phyloP scores from a whole-genome alignment of 306 rosid species.

The Argentina anserina region DNA sequence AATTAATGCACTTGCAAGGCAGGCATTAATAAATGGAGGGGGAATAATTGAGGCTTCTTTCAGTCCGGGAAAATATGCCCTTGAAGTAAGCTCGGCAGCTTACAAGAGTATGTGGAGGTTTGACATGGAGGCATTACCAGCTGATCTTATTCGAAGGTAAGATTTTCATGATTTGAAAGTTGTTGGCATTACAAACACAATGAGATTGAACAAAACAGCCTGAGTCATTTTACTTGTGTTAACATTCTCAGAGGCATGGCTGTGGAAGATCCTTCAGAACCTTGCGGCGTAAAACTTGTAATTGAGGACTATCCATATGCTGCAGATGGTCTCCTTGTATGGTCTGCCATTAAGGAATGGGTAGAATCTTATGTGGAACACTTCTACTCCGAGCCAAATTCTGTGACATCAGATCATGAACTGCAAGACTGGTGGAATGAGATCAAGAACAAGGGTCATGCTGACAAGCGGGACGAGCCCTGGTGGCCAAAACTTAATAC shows the following conservation, averaged over 20 bases:
- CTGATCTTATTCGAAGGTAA: constrained; percentile 89
- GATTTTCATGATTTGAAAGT: neutral
- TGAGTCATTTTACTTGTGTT: neutral
- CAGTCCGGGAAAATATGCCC: constrained; percentile 81
- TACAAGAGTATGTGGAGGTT: constrained; percentile 78
- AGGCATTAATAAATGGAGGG: constrained; percentile 83
- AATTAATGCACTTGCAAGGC: constrained; percentile 86
- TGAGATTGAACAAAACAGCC: neutral
- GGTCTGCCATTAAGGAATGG: constrained; percentile 96
- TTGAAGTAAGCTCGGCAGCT: constrained; percentile 92
- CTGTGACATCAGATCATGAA: constrained; percentile 61
- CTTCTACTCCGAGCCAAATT: constrained; percentile 61
- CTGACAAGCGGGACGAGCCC: constrained; percentile 69
- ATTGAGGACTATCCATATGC: constrained; percentile 97
- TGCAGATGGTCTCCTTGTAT: constrained; percentile 81
- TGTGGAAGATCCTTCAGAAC: constrained; percentile 67
- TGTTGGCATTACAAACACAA: neutral
- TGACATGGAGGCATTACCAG: constrained; percentile 88
- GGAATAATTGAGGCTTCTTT: constrained; percentile 86
- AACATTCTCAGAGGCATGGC: constrained; percentile 82
- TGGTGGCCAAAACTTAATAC: constrained; percentile 92
- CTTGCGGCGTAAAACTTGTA: constrained; percentile 73
- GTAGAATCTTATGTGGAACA: constrained; percentile 68
- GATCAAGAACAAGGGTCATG: constrained; percentile 77
- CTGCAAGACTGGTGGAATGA: constrained; percentile 94